A percentile compares a stretch with the other conserved stretches of the same genome.
Evolutionary conservation across 805 yeast species (phyloP).

Genomic region (Saturnispora sanitii): DNA sequence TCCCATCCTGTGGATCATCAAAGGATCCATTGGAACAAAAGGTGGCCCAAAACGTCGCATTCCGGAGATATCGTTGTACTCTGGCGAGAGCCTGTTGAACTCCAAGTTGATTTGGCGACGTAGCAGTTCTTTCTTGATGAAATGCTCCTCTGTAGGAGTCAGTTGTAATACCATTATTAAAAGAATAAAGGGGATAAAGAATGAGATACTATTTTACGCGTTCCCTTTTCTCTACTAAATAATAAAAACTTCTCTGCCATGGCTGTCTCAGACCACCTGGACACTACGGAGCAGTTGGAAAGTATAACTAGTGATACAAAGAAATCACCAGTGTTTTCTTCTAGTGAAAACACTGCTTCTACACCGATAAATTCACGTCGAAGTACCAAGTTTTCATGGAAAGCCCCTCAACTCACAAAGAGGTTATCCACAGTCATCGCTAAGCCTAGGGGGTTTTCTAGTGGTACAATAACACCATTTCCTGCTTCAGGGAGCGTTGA

Average conservation of each 20-base stretch:
- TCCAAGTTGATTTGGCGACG: constrained; percentile 54
- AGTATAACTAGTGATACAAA: too few species aligned
- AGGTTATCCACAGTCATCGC: constrained; percentile 3
- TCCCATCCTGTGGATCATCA: constrained; percentile 17
- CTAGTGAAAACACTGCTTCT: not conserved
- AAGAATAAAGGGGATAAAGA: not conserved
- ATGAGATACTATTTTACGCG: not conserved
- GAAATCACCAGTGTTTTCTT: too few species aligned
- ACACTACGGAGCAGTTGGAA: not conserved
- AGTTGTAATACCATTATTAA: constrained; percentile 17
- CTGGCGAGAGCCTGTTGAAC: constrained; percentile 38
- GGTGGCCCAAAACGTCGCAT: constrained; percentile 72
- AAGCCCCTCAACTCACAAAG: constrained; percentile 1
- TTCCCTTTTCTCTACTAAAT: not conserved
- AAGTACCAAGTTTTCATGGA: not conserved
- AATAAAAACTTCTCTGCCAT: not conserved
- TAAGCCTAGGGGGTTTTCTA: not conserved
- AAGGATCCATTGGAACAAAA: constrained; percentile 43
- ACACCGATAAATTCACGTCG: not conserved
- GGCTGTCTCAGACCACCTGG: not conserved
- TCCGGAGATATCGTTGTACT: constrained; percentile 46
- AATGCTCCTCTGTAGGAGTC: constrained; percentile 70
- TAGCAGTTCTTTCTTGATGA: constrained; percentile 73
- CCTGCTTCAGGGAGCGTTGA: not conserved
- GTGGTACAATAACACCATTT: not conserved